Evolutionary conservation across 768 basidiomycete species (phyloP).

Genomic region (Leccinum subgranulosum): DNA sequence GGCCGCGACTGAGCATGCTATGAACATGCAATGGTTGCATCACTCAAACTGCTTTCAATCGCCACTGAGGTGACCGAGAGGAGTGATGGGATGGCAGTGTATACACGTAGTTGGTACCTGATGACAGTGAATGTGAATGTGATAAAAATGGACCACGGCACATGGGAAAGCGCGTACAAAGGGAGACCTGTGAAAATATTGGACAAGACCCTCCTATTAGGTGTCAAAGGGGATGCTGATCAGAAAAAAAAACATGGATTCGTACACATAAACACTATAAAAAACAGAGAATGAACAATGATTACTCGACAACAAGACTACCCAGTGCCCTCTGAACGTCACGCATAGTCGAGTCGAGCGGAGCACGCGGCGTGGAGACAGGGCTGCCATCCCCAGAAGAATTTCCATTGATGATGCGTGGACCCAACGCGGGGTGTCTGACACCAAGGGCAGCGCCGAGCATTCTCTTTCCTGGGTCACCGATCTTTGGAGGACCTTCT

Average conservation of each 20-base stretch:
- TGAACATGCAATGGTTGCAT: neutral
- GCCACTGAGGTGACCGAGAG: neutral
- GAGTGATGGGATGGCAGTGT: conserved; percentile 16
- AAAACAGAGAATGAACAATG: conserved; percentile 11
- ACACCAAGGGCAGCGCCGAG: conserved; percentile 82
- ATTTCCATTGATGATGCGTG: conserved; percentile 48
- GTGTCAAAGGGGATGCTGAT: conserved; percentile 19
- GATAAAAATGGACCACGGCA: conserved; percentile 16
- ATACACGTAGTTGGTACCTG: conserved; percentile 27
- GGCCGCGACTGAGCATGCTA: conserved; percentile 13
- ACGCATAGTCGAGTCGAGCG: conserved; percentile 55
- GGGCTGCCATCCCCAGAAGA: conserved; percentile 34
- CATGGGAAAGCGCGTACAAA: conserved; percentile 7
- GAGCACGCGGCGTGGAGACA: conserved; percentile 29
- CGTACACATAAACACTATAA: conserved; percentile 4
- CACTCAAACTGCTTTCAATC: neutral
- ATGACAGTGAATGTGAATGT: conserved; percentile 17
- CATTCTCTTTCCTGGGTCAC: conserved; percentile 88
- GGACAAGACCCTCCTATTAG: conserved; percentile 15
- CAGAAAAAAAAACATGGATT: conserved; percentile 19
- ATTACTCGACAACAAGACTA: conserved; percentile 71
- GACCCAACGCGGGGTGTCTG: conserved; percentile 71
- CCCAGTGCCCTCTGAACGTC: conserved; percentile 77
- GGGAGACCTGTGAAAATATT: conserved; percentile 13
- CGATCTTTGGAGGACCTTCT: conserved; percentile 70